These are phyloP conservation scores for Thamnidium elegans DNA, from an alignment of 192 early-diverging fungal species.

Conservation along the genomic window DNA sequence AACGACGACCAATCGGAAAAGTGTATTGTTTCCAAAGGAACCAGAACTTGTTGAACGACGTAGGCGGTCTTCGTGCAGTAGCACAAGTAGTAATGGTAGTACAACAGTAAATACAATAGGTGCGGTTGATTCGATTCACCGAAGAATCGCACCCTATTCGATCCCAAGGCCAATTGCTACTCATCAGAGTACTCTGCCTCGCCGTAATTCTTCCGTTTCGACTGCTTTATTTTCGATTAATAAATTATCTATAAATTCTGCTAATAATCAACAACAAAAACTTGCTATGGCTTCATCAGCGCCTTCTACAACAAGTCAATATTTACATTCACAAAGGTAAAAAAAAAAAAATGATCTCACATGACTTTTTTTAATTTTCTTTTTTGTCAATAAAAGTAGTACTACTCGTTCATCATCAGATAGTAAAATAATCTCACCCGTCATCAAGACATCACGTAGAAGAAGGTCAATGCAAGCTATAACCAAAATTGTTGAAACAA, in stretches of 20 bases:
- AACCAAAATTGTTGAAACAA: conserved; percentile 56
- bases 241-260: neutral
- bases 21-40: neutral
- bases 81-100: conserved; percentile 10
- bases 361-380: neutral
- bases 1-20: neutral
- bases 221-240: neutral
- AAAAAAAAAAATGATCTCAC: neutral
- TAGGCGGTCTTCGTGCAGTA: conserved; percentile 16
- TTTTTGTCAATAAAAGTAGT: neutral
- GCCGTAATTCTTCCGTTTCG: conserved; percentile 3
- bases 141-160: conserved; percentile 11
- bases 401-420: conserved; percentile 2
- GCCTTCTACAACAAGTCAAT: neutral
- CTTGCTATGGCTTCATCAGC: neutral
- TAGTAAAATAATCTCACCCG: neutral
- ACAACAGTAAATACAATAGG: neutral
- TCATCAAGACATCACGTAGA: conserved; percentile 25
- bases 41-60: neutral
- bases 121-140: conserved; percentile 5
- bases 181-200: neutral
- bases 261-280: neutral
- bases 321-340: conserved; percentile 2
- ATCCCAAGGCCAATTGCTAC: neutral
- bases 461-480: conserved; percentile 58